Base-by-base conservation (phyloP, 495 filamentous ascomycete species). In the Penicillium argentinense region DNA sequence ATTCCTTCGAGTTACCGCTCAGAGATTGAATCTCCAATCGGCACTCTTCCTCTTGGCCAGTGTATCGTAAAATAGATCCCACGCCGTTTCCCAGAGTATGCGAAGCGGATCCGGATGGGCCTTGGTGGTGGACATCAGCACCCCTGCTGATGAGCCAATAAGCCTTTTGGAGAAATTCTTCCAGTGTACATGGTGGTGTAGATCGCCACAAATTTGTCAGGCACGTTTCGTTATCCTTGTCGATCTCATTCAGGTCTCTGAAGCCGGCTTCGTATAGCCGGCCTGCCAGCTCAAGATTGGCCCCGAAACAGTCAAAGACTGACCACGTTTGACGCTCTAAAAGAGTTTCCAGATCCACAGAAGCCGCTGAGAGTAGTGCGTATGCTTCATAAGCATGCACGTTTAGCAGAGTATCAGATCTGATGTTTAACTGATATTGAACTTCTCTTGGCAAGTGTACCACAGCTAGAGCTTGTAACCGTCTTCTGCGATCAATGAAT, bases 121-220 rank as follows among this genome's bases (percentile, higher is more conserved):
- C 24, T 39, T 32, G 34, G 18, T 39, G 34, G 32, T 40, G 14
- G 2, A 39, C 8, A 47, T 47, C 44, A 23, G 33, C 44, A 39
- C 36, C 44, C 39, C 32, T 39, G 36, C 36, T 47, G 36, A 39
- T 39, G n/a, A 47, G 32, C 44, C 44, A 47, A 18, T 39, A 9
- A 22, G 34, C n/a, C 34, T 39, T 47, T 32, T 39, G 33, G 5
- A 47, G 34, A 9, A 39, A 39, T 5, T 24, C 25, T 16, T 47
- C 44, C 25, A 39, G 25, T 17, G 13, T 9, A 16, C 34, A 33
- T 24, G 14, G n/a, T n/a, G n/a, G n/a, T n/a, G n/a, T n/a, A n/a
- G n/a, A n/a, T n/a, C n/a, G n/a, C n/a, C n/a, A n/a, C n/a, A 8
- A 17, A 25, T 32, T 14, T 29, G 34, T 39, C 16, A 47, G 33